Conservation (phyloP, 176 grass and related monocot genomes). For the Aegilops sharonensis region DNA sequence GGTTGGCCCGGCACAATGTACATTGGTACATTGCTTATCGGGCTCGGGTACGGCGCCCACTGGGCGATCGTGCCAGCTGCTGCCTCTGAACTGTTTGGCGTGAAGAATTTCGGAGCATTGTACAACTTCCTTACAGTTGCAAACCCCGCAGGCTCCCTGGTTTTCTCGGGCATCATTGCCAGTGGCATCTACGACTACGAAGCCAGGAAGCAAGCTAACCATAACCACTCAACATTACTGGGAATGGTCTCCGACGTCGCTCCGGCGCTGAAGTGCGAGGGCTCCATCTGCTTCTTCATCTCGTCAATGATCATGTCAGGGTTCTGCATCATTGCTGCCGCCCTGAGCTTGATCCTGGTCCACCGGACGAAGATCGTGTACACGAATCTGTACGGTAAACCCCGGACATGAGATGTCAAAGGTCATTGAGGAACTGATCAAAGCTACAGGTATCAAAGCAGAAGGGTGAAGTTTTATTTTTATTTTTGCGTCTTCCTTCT, state of each 20-base stretch:
- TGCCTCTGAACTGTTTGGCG: slow-evolving; percentile 62
- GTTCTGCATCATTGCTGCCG: slow-evolving; percentile 67
- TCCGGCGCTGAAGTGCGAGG: slow-evolving; percentile 58
- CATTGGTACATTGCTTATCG: slow-evolving; percentile 48
- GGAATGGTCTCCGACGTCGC: slow-evolving; percentile 22
- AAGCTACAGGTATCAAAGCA: not conserved
- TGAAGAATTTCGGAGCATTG: slow-evolving; percentile 67
- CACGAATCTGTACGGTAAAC: slow-evolving; percentile 53
- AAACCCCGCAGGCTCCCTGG: slow-evolving; percentile 78
- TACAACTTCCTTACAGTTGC: slow-evolving; percentile 65
- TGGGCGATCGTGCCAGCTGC: slow-evolving; percentile 63
- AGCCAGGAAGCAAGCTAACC: slow-evolving; percentile 70
- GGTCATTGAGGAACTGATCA: not conserved
- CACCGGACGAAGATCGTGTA: slow-evolving; percentile 77
- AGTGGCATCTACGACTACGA: slow-evolving; percentile 86
- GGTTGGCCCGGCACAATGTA: slow-evolving; percentile 64
- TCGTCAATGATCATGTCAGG: slow-evolving; percentile 87
- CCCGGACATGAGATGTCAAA: slow-evolving; percentile 18
- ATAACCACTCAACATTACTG: slow-evolving; percentile 32
- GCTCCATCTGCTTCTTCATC: slow-evolving; percentile 76
- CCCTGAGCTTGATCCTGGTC: slow-evolving; percentile 67
- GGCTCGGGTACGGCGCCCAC: slow-evolving; percentile 57
- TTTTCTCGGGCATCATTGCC: slow-evolving; percentile 91
- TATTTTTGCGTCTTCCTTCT: not conserved
- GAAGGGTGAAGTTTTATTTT: not conserved